Conservation (phyloP, 176 grass and related monocot species). For the Guadua angustifolia region DNA sequence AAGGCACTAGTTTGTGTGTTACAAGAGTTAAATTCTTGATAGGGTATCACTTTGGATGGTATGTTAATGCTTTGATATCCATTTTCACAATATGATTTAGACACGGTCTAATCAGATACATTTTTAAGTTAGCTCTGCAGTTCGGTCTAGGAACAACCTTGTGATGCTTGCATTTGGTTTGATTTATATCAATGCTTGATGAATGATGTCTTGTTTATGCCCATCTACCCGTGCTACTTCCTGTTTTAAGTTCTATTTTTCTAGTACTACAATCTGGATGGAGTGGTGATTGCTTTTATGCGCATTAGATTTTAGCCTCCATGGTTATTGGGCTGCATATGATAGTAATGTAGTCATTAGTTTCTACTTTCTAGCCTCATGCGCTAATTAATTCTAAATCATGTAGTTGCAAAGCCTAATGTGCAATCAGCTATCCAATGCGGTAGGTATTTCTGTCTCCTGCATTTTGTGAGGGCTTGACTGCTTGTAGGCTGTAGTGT, state of each 20-base stretch:
- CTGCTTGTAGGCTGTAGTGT: not conserved
- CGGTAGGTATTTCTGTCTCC: not conserved
- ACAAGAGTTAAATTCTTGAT: not conserved
- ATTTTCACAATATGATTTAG: constrained; percentile 2
- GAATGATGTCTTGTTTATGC: not conserved
- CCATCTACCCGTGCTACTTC: not conserved
- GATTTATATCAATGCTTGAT: not conserved
- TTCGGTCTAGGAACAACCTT: not conserved
- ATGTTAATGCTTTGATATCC: not conserved
- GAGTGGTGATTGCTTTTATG: not conserved
- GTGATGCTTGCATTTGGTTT: not conserved
- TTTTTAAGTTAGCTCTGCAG: not conserved
- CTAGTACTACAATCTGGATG: not conserved
- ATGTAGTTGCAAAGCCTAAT: too few relatives aligned
- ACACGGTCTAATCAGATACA: not conserved
- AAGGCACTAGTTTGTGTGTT: not conserved
- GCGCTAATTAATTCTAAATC: not conserved
- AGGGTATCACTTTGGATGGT: not conserved
- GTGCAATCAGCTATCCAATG: too few relatives aligned
- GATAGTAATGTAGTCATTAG: not conserved
- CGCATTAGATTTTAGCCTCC: not conserved
- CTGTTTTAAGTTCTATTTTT: not conserved
- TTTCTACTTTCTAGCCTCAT: not conserved
- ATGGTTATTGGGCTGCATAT: not conserved
- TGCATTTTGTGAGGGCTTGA: not conserved